These are phyloP conservation scores for Globisporangium parvum DNA, from an alignment of 352 stramenopile genomes.

Conservation along the genomic window DNA sequence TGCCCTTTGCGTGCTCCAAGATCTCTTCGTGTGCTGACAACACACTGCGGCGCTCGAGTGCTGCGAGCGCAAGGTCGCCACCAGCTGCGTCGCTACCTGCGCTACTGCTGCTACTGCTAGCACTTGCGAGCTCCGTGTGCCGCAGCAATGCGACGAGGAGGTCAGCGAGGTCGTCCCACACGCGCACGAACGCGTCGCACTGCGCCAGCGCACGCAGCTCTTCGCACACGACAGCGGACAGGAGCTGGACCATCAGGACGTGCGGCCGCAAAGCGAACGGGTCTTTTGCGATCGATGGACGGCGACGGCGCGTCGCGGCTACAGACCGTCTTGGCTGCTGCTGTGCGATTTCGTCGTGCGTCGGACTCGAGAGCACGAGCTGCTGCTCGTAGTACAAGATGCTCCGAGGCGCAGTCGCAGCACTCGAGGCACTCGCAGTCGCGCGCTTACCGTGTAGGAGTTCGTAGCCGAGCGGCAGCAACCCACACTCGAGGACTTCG, in stretches of 20 bases:
- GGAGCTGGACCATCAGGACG: conserved; percentile 49
- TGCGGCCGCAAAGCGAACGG: conserved; percentile 47
- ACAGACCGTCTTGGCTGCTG: neutral
- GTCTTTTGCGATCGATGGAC: conserved; percentile 55
- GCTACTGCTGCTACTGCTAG: conserved; percentile 4
- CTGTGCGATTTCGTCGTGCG: neutral
- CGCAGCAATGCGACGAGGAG: conserved; percentile 50
- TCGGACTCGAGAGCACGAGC: conserved; percentile 8
- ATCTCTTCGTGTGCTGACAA: conserved; percentile 69
- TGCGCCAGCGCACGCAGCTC: conserved; percentile 42
- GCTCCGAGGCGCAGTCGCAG: neutral
- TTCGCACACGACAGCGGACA: conserved; percentile 59
- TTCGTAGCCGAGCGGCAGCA: conserved; percentile 53
- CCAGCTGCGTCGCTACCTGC: neutral
- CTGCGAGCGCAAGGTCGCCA: conserved; percentile 29
- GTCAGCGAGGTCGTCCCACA: conserved; percentile 55
- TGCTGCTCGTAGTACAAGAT: conserved; percentile 58
- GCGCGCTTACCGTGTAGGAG: conserved; percentile 29
- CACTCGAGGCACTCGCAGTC: neutral
- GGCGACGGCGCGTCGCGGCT: conserved; percentile 21
- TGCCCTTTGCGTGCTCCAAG: conserved; percentile 55
- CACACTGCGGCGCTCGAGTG: conserved; percentile 58
- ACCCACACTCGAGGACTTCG: conserved; percentile 45
- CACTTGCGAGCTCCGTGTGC: conserved; percentile 33
- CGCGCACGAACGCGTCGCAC: conserved; percentile 28